These are phyloP conservation scores for Magnusiomyces magnusii DNA, from an alignment of 1,139 yeast genomes.

Conservation along the genomic window DNA sequence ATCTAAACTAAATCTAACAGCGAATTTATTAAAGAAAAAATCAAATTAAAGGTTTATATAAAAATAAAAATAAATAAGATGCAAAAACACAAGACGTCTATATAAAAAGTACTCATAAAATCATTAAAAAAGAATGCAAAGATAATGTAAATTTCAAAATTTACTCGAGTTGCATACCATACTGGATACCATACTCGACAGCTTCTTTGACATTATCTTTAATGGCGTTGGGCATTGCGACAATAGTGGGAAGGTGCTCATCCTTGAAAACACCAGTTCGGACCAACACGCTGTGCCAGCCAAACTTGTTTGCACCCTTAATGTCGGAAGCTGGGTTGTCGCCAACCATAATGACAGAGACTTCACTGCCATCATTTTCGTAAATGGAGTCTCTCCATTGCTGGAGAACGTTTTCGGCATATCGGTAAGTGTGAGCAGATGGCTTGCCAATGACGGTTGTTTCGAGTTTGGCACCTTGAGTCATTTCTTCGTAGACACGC, in stretches of 20 bases:
- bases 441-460: conserved; percentile 81
- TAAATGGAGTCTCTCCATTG: conserved; percentile 39
- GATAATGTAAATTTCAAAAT: background rate
- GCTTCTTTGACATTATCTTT: conserved; percentile 36
- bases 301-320: conserved; percentile 75
- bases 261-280: conserved; percentile 82
- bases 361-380: conserved; percentile 15
- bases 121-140: background rate
- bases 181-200: conserved; percentile 27
- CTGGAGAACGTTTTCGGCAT: conserved; percentile 64
- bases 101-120: background rate
- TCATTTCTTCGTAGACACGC: conserved; percentile 51
- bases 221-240: conserved; percentile 31
- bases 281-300: conserved; percentile 82
- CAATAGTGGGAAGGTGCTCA: conserved; percentile 43
- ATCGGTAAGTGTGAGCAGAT: conserved; percentile 69
- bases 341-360: conserved; percentile 77
- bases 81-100: background rate
- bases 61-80: too few species aligned
- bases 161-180: background rate
- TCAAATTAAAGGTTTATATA: too few species aligned
- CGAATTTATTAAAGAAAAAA: too few species aligned
- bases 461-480: conserved; percentile 44
- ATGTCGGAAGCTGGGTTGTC: conserved; percentile 95
- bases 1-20: too few species aligned